Conservation (phyloP, 768 basidiomycete genomes). For the Lactarius quietus region DNA sequence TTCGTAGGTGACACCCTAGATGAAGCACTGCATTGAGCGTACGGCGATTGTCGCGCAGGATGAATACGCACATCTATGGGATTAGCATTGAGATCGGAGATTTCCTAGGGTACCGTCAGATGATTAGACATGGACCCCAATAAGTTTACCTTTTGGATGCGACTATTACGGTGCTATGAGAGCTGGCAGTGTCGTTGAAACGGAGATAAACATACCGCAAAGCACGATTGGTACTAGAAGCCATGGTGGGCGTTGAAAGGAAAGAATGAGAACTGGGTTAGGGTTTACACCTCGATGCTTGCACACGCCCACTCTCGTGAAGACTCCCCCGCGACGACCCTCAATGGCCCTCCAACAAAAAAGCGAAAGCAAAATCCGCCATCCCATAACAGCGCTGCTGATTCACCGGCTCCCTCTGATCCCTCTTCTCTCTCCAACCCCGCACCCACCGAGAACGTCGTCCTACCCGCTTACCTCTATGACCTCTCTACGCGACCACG, state of each 20-base stretch:
- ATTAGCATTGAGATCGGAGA: slow-evolving; percentile 53
- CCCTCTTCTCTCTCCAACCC: slow-evolving; percentile 28
- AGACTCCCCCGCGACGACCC: slow-evolving; percentile 30
- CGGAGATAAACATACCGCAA: slow-evolving; percentile 11
- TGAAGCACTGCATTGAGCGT: slow-evolving; percentile 5
- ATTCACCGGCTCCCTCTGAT: slow-evolving; percentile 38
- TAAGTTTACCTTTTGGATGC: slow-evolving; percentile 60
- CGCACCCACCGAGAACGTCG: slow-evolving; percentile 41
- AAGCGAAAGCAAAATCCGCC: slow-evolving; percentile 26
- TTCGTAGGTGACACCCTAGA: slow-evolving; percentile 59
- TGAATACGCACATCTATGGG: slow-evolving; percentile 58
- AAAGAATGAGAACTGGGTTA: slow-evolving; percentile 17
- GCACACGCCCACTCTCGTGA: slow-evolving; percentile 26
- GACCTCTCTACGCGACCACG: slow-evolving; percentile 68
- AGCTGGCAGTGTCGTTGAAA: not conserved
- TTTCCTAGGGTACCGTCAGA: slow-evolving; percentile 48
- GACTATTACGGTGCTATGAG: slow-evolving; percentile 39
- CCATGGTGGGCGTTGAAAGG: slow-evolving; percentile 1
- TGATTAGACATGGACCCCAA: slow-evolving; percentile 1
- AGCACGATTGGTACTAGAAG: slow-evolving; percentile 1
- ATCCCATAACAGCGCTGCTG: slow-evolving; percentile 28
- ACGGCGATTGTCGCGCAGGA: not conserved
- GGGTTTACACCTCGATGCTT: slow-evolving; percentile 19
- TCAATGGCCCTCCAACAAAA: slow-evolving; percentile 13
- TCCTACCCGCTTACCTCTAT: slow-evolving; percentile 56